Base-by-base conservation (phyloP, 495 filamentous ascomycete genomes). In the Cercophora scortea region DNA sequence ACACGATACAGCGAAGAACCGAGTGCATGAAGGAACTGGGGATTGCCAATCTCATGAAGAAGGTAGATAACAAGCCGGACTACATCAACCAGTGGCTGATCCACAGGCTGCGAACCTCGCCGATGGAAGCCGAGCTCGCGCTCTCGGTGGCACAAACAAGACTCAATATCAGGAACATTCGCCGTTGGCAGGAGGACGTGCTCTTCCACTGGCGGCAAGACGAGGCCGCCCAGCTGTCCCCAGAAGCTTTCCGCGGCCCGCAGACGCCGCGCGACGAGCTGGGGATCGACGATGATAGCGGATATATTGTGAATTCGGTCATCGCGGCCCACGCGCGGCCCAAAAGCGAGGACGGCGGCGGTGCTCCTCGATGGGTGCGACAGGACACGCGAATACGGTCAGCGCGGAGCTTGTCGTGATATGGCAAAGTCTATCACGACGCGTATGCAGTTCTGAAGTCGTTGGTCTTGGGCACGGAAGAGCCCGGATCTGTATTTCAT, bases 51-150 rank as follows among this genome's bases (percentile, higher is more conserved):
- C 59, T 68, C 17, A 57, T 70, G 56, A 47, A 53, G n/a, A 58
- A 59, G 8, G 63, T 59, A 4, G 61, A 61, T 8, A 62, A 63
- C 51, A 74, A 65, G 52, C 61, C 47, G 15, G 68, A 72, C 47
- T 74, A 61, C 50, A 69, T 77, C 56, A 75, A 75, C 53, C 64
- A 67, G 45, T 77, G 74, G 74, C 58, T 77, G 5, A 65, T 75
- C 32, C 71, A 75, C 56, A 63, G 69, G 12, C 64, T 77, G 46
- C 68, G 72, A 17, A 57, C 66, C n/a, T 69, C 63, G 8, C 67
- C 70, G 1, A 54, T 75, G 59, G 71, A 75, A 58, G 69, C 63
- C 5, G 68, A 71, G 56, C 61, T 75, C 8, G 55, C 74, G 33
- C 65, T 70, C 49, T 61, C 67, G 17, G 63, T 67, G 7, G 70